Conservation (phyloP, 371 early-diverging fungal species). For the Mortierella sp. region DNA sequence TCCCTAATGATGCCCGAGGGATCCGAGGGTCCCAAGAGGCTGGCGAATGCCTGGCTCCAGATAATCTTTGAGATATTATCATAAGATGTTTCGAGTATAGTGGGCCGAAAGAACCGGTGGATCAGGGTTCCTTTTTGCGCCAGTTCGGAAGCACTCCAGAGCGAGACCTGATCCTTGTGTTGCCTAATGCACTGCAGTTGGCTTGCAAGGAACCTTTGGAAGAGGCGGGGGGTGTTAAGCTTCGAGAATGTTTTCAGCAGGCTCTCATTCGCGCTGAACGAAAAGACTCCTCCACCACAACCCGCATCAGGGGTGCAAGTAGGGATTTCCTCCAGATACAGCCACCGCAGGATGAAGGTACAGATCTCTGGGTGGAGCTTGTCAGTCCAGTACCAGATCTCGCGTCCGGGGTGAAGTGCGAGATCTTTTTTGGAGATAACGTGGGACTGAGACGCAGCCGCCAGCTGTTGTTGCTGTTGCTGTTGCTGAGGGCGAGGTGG, state of each 20-base stretch:
- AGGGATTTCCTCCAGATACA: neutral
- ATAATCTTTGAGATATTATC: neutral
- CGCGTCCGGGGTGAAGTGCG: neutral
- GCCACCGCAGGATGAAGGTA: neutral
- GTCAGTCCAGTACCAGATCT: neutral
- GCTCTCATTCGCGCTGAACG: neutral
- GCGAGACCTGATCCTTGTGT: no score
- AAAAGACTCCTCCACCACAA: neutral
- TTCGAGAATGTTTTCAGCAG: neutral
- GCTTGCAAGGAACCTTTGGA: neutral
- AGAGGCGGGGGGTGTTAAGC: neutral
- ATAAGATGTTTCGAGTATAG: neutral
- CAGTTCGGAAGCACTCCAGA: neutral
- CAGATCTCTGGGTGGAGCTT: neutral
- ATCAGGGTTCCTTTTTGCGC: neutral
- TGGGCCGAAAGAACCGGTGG: conserved; percentile 4
- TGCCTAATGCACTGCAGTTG: neutral
- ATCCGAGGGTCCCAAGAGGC: neutral
- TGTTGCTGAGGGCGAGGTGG: neutral
- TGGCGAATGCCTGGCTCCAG: neutral
- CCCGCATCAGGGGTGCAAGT: neutral
- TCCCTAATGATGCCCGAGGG: neutral
- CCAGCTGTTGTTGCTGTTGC: neutral
- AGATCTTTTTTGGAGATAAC: no score
- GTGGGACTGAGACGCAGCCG: no score